Conservation (phyloP, 768 basidiomycete genomes). For the Xerocomellus amylosporus region DNA sequence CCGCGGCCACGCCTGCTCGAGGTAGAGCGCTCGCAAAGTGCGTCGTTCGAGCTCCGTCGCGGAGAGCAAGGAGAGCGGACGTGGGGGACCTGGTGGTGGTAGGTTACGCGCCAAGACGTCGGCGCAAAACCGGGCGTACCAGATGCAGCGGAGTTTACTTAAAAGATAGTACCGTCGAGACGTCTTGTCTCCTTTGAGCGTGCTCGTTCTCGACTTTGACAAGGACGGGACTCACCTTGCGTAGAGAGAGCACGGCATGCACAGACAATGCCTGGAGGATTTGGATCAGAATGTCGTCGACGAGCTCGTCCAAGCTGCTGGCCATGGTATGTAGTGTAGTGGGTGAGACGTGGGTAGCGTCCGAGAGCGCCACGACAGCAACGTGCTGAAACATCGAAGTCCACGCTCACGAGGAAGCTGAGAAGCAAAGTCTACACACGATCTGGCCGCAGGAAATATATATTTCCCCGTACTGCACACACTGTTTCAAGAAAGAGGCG, state of each 20-base stretch:
- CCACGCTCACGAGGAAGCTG: neutral
- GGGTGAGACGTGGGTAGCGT: neutral
- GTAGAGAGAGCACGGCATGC: constrained; percentile 19
- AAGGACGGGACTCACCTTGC: constrained; percentile 16
- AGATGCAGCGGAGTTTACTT: constrained; percentile 24
- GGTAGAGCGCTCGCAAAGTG: constrained; percentile 27
- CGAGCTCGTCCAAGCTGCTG: constrained; percentile 22
- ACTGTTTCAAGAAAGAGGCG: neutral
- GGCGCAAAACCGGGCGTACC: constrained; percentile 21
- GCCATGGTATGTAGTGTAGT: neutral
- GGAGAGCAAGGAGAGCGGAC: constrained; percentile 13
- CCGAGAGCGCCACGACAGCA: constrained; percentile 4
- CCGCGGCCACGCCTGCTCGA: constrained; percentile 22
- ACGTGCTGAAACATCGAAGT: neutral
- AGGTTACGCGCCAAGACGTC: constrained; percentile 23
- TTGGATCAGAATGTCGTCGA: constrained; percentile 27
- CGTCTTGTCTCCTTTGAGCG: constrained; percentile 16
- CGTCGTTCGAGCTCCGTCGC: constrained; percentile 27
- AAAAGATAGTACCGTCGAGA: constrained; percentile 29
- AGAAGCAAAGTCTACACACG: neutral
- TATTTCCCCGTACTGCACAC: neutral
- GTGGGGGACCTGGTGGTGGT: constrained; percentile 18
- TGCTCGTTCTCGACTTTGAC: neutral
- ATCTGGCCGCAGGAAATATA: neutral
- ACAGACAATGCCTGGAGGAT: constrained; percentile 16